Percentiles rank a stretch among this genome's conserved stretches.
Conservation (phyloP, 352 stramenopile genomes). For the Phytophthora sp. region DNA sequence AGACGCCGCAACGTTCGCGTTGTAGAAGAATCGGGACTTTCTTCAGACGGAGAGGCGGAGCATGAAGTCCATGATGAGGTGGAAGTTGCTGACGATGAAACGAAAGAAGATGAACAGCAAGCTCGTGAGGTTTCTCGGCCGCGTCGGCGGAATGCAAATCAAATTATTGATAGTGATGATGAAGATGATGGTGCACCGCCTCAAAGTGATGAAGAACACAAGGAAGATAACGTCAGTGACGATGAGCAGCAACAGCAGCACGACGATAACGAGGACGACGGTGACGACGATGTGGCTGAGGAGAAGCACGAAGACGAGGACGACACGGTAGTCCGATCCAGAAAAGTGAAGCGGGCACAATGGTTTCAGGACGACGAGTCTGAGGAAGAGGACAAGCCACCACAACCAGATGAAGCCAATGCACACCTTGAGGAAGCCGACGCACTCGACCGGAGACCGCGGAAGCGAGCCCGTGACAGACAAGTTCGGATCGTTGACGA, state of each 20-base stretch:
- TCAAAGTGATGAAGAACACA: constrained; percentile 23
- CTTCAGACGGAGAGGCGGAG: constrained; percentile 23
- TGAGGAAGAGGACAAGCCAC: constrained; percentile 27
- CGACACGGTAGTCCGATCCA: not conserved
- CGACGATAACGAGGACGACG: not conserved
- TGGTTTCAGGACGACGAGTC: constrained; percentile 39
- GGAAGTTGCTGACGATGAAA: constrained; percentile 7
- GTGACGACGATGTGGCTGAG: constrained; percentile 9
- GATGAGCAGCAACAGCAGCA: constrained; percentile 9
- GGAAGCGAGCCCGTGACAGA: constrained; percentile 23
- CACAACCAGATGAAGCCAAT: not conserved
- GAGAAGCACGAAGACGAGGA: constrained; percentile 31
- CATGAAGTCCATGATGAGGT: not conserved
- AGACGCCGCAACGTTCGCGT: constrained; percentile 24
- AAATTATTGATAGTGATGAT: constrained; percentile 47
- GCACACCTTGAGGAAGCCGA: constrained; percentile 1
- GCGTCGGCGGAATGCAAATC: constrained; percentile 38
- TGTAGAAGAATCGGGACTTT: constrained; percentile 28
- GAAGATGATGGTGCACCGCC: constrained; percentile 15
- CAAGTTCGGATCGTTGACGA: constrained; percentile 37
- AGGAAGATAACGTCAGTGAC: constrained; percentile 6
- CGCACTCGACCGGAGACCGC: constrained; percentile 1
- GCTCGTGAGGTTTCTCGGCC: constrained; percentile 8
- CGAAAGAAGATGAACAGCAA: constrained; percentile 6
- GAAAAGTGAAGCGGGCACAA: constrained; percentile 26